Conservation (phyloP, 768 basidiomycete species). For the Suillus hirtellus region DNA sequence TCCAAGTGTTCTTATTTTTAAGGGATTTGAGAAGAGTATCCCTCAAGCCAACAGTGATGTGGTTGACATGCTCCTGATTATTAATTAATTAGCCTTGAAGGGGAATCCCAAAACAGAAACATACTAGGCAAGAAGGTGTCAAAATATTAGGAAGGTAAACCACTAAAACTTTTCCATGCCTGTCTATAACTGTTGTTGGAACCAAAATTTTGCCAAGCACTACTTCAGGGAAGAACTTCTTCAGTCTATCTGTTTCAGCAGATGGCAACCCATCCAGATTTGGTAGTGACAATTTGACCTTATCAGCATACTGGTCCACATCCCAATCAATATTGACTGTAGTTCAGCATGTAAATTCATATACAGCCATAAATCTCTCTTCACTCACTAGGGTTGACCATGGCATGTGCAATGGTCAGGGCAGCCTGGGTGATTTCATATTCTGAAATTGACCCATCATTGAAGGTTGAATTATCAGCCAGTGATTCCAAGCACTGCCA, state of each 20-base stretch:
- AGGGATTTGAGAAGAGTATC: background rate
- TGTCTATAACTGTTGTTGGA: too few relatives aligned
- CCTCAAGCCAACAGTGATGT: background rate
- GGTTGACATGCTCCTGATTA: background rate
- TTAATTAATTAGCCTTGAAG: background rate
- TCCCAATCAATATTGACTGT: background rate
- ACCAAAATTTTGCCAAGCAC: too few relatives aligned
- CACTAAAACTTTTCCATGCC: background rate
- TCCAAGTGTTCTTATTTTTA: background rate
- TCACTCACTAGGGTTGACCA: conserved; percentile 2
- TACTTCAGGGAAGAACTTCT: too few relatives aligned
- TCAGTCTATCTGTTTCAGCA: too few relatives aligned
- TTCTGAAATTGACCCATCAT: background rate
- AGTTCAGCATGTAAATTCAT: background rate
- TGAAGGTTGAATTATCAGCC: background rate
- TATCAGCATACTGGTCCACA: too few relatives aligned
- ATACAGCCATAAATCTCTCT: background rate
- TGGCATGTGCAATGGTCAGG: background rate
- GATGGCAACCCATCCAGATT: too few relatives aligned
- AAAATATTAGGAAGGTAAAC: background rate
- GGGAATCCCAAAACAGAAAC: background rate
- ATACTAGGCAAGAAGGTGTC: background rate
- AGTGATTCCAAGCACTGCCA: background rate
- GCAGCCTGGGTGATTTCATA: background rate
- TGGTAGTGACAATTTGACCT: too few relatives aligned